phyloP scores from a whole-genome alignment of 495 filamentous ascomycete genomes.

The Parathielavia appendiculata region DNA sequence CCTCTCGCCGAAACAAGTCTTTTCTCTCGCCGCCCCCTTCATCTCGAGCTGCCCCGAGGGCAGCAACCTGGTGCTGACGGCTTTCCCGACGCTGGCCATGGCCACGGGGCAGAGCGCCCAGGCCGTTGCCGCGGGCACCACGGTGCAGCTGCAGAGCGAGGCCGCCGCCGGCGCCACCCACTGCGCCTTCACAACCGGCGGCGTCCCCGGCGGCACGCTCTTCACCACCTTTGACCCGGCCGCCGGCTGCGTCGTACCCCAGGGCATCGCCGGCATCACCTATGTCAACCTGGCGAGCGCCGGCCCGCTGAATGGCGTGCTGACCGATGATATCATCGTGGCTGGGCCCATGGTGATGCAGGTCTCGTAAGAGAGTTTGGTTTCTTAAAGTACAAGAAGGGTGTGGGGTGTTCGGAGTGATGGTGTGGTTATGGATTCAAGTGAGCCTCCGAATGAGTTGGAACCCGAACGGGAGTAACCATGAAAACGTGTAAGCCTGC shows the following conservation, averaged over 20 bases:
- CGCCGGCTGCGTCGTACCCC: conserved; percentile 48
- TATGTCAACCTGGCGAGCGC: conserved; percentile 50
- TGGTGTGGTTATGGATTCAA: background rate
- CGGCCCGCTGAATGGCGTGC: conserved; percentile 36
- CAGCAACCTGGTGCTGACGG: conserved; percentile 50
- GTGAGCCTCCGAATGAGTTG: too few relatives aligned
- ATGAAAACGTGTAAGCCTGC: too few relatives aligned
- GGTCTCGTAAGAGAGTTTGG: conserved; percentile 36
- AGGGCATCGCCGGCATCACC: conserved; percentile 48
- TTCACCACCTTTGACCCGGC: conserved; percentile 46
- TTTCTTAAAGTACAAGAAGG: background rate
- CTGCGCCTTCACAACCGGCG: conserved; percentile 56
- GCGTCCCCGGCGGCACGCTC: conserved; percentile 45
- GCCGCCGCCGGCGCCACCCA: conserved; percentile 41
- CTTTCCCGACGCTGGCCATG: conserved; percentile 54
- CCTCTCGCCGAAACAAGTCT: conserved; percentile 53
- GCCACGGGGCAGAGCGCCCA: conserved; percentile 39
- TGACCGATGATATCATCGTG: conserved; percentile 49
- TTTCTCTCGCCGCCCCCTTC: conserved; percentile 60
- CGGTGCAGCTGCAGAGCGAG: conserved; percentile 39
- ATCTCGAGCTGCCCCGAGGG: conserved; percentile 55
- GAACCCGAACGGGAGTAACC: too few relatives aligned
- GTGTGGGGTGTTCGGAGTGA: background rate
- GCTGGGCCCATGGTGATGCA: conserved; percentile 50
- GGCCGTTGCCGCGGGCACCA: conserved; percentile 41